Evolutionary conservation across 345 rosid genomes (phyloP).

Genomic region (Eucalyptus marginata): DNA sequence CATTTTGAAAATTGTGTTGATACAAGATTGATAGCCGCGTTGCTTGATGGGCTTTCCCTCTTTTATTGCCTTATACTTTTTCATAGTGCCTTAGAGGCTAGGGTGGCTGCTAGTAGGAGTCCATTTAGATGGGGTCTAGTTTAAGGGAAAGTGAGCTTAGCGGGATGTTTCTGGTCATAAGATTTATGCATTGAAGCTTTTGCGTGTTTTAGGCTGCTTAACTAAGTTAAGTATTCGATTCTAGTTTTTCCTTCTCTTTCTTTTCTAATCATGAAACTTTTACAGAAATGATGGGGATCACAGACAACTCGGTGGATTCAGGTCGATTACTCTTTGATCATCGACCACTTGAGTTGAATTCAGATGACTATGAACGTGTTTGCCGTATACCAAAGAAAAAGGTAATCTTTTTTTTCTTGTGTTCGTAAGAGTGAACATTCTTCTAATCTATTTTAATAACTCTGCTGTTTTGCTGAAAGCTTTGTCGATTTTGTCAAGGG

Average conservation of each 20-base stretch:
- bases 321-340: constrained; percentile 27
- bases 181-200: neutral
- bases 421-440: neutral
- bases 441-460: neutral
- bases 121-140: neutral
- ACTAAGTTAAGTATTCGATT: neutral
- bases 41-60: neutral
- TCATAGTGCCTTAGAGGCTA: neutral
- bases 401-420: neutral
- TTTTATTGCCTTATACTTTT: neutral
- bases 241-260: neutral
- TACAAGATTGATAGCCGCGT: neutral
- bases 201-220: neutral
- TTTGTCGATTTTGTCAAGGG: constrained; percentile 13
- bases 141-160: neutral
- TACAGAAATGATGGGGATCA: constrained; percentile 15
- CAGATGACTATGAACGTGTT: constrained; percentile 35
- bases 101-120: neutral
- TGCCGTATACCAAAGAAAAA: constrained; percentile 40
- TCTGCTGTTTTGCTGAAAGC: too few relatives aligned
- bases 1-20: neutral
- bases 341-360: constrained; percentile 23
- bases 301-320: neutral
- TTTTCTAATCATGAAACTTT: neutral
- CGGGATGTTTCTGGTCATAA: neutral